phyloP scores from a whole-genome alignment of 371 early-diverging fungal genomes.

The Amoeboaphelidium protococcarum region DNA sequence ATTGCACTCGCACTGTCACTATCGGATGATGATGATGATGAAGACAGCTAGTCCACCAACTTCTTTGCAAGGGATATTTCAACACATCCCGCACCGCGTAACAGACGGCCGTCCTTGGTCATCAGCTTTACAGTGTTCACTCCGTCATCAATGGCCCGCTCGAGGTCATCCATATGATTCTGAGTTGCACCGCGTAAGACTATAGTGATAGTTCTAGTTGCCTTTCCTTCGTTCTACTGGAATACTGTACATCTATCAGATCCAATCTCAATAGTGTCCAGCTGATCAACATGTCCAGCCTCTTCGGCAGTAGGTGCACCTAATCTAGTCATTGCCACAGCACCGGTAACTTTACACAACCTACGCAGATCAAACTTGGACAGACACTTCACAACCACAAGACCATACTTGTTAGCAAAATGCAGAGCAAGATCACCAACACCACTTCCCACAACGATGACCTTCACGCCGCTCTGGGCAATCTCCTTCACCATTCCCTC shows the following conservation, averaged over 20 bases:
- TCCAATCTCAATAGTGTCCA: constrained; percentile 86
- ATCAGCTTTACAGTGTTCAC: constrained; percentile 87
- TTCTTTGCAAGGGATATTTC: constrained; percentile 67
- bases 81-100: constrained; percentile 84
- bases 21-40: too few species aligned
- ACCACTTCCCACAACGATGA: constrained; percentile 62
- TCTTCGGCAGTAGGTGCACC: constrained; percentile 89
- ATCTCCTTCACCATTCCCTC: constrained; percentile 42
- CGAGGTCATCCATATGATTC: constrained; percentile 88
- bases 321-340: constrained; percentile 63
- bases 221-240: constrained; percentile 41
- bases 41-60: constrained; percentile 13
- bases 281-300: constrained; percentile 84
- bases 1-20: too few species aligned
- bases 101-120: constrained; percentile 54
- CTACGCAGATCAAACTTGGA: constrained; percentile 90
- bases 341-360: constrained; percentile 73
- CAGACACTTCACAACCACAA: constrained; percentile 67
- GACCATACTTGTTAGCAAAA: constrained; percentile 67
- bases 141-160: constrained; percentile 94
- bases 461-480: constrained; percentile 73
- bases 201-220: constrained; percentile 73
- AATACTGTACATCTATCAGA: constrained; percentile 86
- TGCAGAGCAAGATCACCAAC: constrained; percentile 84
- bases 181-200: constrained; percentile 93